Base-by-base conservation (phyloP, 108 stramenopile genomes). In the Halocafeteria seosinensis region DNA sequence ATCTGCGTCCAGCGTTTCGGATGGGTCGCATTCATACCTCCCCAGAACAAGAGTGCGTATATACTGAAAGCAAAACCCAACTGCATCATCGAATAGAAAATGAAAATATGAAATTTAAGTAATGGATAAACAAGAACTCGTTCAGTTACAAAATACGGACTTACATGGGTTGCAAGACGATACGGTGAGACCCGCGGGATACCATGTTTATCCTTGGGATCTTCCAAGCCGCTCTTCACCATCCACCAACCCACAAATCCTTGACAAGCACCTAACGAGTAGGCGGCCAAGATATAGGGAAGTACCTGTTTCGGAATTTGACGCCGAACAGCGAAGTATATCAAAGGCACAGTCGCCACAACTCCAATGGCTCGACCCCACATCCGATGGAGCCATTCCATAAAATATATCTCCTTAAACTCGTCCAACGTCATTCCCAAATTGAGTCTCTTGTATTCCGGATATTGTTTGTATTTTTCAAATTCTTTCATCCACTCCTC, bases 181-280 rank as follows among this genome's bases (percentile, higher is more conserved):
- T 93, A 81, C 0, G 98, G 98, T 62, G 76, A 78, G 12, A 99
- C 98, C 28, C 98, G 87, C 65, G 96, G 92, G 71, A 95, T 89
- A 51, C 78, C 71, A 47, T 73, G 65, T 62, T 92, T 87, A 13
- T 70, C 79, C 33, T 88, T 84, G 71, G 92, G 89, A 55, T 91
- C 83, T 31, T 90, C 89, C 30, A 99, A 72, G 17, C 98, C 98
- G 25, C 83, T 85, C 78, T 89, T 87, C 42, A 99, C 98, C 98
- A 99, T 99, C 98, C 98, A 99, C 98, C 98, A 99, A 25, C 98
- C 98, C 21, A 99, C 90, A 50, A 94, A 68, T 0, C 98, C 98
- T 76, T 99, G 95, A 1, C 86, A 84, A 8, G 91, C 94, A 25
- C 98, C 98, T 81, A 99, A 85, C 59, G 84, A 88, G 53, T 90